phyloP scores from a whole-genome alignment of 2,329 filamentous ascomycete species.

The Rhinocladiella similis region DNA sequence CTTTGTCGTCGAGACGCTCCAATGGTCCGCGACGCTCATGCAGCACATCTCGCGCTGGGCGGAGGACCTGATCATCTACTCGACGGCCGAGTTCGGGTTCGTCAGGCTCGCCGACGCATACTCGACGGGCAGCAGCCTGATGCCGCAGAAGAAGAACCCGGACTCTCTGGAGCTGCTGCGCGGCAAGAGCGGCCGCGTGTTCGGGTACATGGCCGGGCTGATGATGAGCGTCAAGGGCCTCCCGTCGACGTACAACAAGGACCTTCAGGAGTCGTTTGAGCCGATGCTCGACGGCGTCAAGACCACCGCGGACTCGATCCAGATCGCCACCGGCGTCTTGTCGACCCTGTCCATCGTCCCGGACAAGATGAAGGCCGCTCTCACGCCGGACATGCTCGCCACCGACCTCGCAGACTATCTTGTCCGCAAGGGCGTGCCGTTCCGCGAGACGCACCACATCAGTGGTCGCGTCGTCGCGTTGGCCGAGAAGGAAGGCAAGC shows the following conservation, averaged over 20 bases:
- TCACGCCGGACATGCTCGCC: constrained; percentile 82
- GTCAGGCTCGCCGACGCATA: constrained; percentile 76
- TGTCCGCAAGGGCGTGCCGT: constrained; percentile 60
- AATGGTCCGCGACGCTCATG: constrained; percentile 78
- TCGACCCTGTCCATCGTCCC: constrained; percentile 69
- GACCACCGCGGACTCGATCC: constrained; percentile 75
- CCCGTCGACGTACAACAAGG: constrained; percentile 85
- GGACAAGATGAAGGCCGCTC: constrained; percentile 74
- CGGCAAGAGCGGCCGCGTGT: constrained; percentile 74
- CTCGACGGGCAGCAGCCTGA: constrained; percentile 72
- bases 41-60: constrained; percentile 77
- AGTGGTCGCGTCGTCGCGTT: constrained; percentile 70
- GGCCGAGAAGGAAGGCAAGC: constrained; percentile 63
- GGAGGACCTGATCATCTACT: constrained; percentile 85
- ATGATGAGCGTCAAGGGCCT: constrained; percentile 76
- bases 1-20: constrained; percentile 78
- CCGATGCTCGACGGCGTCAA: constrained; percentile 80
- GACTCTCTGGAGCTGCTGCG: constrained; percentile 73
- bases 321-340: constrained; percentile 79
- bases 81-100: constrained; percentile 73
- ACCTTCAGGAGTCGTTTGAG: constrained; percentile 84
- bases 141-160: constrained; percentile 84
- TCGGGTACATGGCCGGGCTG: constrained; percentile 78
- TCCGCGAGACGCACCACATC: constrained; percentile 79
- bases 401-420: constrained; percentile 52